These are phyloP conservation scores for Halophytophthora batemanensis DNA, from an alignment of 352 stramenopile species.

Conservation along the genomic window DNA sequence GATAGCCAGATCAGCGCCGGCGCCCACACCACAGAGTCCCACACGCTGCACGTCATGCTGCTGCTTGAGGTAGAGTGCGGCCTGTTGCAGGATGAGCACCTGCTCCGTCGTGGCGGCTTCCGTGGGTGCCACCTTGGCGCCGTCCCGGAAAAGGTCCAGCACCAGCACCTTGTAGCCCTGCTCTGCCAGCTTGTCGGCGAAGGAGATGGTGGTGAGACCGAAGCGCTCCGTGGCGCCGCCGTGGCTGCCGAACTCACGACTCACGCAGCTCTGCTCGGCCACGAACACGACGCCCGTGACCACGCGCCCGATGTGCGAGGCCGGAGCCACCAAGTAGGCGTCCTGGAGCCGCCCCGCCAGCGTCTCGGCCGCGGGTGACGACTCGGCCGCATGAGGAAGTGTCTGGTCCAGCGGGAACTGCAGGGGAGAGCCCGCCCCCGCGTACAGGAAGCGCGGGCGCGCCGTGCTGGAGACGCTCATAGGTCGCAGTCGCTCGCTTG, in stretches of 20 bases:
- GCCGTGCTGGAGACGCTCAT: conserved; percentile 35
- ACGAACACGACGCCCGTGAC: conserved; percentile 82
- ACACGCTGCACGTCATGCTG: conserved; percentile 76
- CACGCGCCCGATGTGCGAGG: conserved; percentile 76
- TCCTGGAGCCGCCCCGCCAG: conserved; percentile 20
- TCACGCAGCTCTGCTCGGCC: conserved; percentile 35
- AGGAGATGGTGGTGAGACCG: conserved; percentile 58
- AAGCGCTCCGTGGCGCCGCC: conserved; percentile 31
- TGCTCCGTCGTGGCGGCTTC: conserved; percentile 16
- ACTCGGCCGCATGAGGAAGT: background rate
- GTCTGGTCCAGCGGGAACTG: conserved; percentile 37
- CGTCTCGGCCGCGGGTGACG: background rate
- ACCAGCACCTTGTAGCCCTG: conserved; percentile 88
- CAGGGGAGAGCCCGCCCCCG: conserved; percentile 44
- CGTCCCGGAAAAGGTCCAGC: conserved; percentile 44
- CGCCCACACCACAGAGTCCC: conserved; percentile 59
- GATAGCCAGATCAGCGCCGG: conserved; percentile 66
- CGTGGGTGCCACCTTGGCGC: conserved; percentile 10
- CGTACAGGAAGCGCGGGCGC: conserved; percentile 44
- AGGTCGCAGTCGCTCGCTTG: background rate
- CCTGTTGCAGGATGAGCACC: conserved; percentile 37
- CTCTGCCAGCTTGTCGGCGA: conserved; percentile 84
- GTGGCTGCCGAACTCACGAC: conserved; percentile 23
- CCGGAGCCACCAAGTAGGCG: conserved; percentile 72
- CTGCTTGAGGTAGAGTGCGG: conserved; percentile 55